Evolutionary conservation across 202 grass and related monocot genomes (phyloP).

Genomic region (Digitaria exilis): DNA sequence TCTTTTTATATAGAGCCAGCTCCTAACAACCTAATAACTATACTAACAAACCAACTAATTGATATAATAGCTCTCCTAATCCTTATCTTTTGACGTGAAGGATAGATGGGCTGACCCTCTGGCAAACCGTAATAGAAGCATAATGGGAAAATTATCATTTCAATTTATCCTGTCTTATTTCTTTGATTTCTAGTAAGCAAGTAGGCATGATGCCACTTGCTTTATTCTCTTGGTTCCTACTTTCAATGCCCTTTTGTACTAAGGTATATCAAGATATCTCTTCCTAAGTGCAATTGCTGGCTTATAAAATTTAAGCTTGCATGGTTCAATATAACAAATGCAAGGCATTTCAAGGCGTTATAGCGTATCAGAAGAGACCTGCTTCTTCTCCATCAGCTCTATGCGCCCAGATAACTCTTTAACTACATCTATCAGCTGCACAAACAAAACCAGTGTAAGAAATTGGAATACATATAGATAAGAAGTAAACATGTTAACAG

Average conservation of each 20-base stretch:
- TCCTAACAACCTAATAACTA: background rate
- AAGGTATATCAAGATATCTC: background rate
- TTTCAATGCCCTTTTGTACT: background rate
- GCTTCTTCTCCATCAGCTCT: no score
- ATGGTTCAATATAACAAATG: no score
- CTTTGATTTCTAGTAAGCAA: constrained; percentile 6
- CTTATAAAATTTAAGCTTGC: no score
- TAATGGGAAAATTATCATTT: background rate
- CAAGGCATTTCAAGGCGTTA: no score
- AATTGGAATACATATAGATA: no score
- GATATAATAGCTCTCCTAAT: background rate
- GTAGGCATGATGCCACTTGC: background rate
- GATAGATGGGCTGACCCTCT: background rate
- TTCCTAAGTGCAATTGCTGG: no score
- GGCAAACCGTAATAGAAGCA: background rate
- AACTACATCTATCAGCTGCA: no score
- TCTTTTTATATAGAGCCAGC: background rate
- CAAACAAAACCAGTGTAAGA: no score
- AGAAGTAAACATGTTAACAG: no score
- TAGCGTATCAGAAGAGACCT: no score
- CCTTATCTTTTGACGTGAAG: background rate
- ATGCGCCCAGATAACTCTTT: no score
- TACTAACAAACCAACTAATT: background rate
- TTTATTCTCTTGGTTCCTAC: background rate
- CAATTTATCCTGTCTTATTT: background rate